Base-by-base conservation (phyloP, 1,284 basidiomycete species). In the Papiliotrema flavescens region DNA sequence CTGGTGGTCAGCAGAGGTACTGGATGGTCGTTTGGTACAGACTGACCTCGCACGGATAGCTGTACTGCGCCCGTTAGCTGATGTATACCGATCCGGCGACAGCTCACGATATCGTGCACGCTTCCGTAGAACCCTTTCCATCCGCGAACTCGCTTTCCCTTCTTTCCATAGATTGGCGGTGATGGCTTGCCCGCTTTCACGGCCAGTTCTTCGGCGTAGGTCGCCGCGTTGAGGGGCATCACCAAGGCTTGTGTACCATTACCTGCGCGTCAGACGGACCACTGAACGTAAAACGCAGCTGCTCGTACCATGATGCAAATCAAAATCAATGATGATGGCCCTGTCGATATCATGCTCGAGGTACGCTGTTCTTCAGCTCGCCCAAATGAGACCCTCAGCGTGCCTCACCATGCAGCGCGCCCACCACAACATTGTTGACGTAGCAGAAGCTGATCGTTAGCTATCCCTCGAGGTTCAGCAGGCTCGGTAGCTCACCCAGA, bases 211-310 rank as follows among this genome's bases (percentile, higher is more conserved):
- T 85, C 80, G 19, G 84, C 80, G 69, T 90, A 85, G 0, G 89
- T 85, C 55, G 92, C 89, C 60, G 89, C 88, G 66, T 98, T 98
- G 59, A 97, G 87, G 47, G 89, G 85, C 90, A 92, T 96, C 0
- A 83, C 84, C 24, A 97, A 85, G 1, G 90, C 85, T 69, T 97
- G 93, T 0, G 92, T 96, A 1, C 95, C 95, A 68, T 98, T 95
- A 8, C 91, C 89, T 89, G 62, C 42, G 40, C 56, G 23, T 54
- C 26, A 42, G 44, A 36, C 14, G 13, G 36, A n/a, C n/a, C n/a
- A n/a, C n/a, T n/a, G n/a, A n/a, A n/a, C n/a, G n/a, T n/a, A n/a
- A n/a, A n/a, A n/a, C n/a, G n/a, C n/a, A n/a, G n/a, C n/a, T n/a
- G n/a, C n/a, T n/a, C 61, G 23, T 24, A 66, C 63, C 66, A 26